Evolutionary conservation across 2,329 filamentous ascomycete species (phyloP).

Genomic region (Myriosclerotinia duriaeana): DNA sequence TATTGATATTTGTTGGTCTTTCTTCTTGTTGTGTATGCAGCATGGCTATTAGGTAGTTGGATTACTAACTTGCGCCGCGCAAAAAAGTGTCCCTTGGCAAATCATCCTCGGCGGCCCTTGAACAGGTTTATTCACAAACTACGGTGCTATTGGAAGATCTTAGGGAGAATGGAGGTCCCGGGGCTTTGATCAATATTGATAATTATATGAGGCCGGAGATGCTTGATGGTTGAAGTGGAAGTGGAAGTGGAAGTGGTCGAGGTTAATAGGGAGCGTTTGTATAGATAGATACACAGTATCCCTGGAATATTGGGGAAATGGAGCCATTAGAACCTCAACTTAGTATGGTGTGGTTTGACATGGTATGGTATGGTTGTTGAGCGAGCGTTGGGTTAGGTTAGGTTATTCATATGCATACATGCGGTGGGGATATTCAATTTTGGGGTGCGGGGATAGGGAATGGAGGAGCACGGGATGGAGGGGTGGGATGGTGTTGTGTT

Average conservation of each 20-base stretch:
- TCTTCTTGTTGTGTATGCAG: neutral
- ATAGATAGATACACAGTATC: neutral
- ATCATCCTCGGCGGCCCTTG: constrained; percentile 80
- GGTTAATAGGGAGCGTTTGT: neutral
- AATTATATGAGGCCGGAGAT: constrained; percentile 36
- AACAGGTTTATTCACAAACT: constrained; percentile 83
- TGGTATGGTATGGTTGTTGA: neutral
- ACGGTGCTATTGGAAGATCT: constrained; percentile 82
- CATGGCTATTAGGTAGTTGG: neutral
- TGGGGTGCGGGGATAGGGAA: neutral
- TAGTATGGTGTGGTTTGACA: neutral
- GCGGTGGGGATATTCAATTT: neutral
- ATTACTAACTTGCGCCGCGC: too few species aligned
- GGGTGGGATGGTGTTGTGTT: neutral
- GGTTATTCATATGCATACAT: neutral
- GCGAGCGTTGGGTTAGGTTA: neutral
- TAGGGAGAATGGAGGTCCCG: constrained; percentile 73
- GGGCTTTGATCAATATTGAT: constrained; percentile 75
- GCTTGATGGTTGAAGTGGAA: neutral
- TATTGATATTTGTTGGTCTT: neutral
- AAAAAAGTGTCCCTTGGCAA: constrained; percentile 79
- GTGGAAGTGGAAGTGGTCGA: neutral
- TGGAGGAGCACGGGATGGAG: neutral
- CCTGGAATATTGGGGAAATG: neutral
- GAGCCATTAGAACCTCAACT: neutral